Base-by-base conservation (phyloP, 2,329 filamentous ascomycete genomes). In the Sporothrix pseudoabietina region DNA sequence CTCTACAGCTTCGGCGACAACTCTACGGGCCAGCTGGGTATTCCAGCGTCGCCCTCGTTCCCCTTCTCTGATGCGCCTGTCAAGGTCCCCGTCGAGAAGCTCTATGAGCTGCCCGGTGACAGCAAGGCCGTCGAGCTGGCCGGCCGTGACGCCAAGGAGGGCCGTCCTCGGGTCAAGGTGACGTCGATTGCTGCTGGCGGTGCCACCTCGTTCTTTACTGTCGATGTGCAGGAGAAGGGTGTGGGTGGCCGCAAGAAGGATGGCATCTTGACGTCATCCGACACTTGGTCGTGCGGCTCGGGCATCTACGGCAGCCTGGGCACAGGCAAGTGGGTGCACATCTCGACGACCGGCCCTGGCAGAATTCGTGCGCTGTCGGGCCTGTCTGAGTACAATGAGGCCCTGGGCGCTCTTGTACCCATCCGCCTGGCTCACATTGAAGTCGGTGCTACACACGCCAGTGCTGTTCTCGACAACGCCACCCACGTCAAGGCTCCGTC, bases 1-100 rank as follows among this genome's bases (percentile, higher is more conserved):
- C 87, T 96, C 19, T 97, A 96, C 81, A 86, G 90, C 7, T 98
- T 97, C 82, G 96, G 96, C 52, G 94, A 98, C 81, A 98, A 98
- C 82, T 90, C 90, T 0, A 88, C 89, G 59, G 96, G 96, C n/a
- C 96, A 98, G 81, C 86, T 98, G 3, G 95, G 95, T n/a, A 90
- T 95, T 77, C 89, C 93, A 69, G 88, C 87, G 71, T 89, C 89
- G 68, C 80, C 87, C 0, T 87, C 91, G 39, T 84, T 88, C 19
- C 85, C 88, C 8, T 87, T 84, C 73, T 84, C 92, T 32, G 92
- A 95, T 76, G 86, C 87, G 0, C 94, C 96, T 0, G 88, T 90
- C 3, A 86, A 90, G 6, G 80, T 98, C 1, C 88, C 92, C 0
- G 87, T 93, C 54, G 87, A 89, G 75, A 88, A 87, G 75, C 88